A percentile compares a stretch with the other conserved stretches of the same genome.
Evolutionary conservation across 2,329 filamentous ascomycete species (phyloP).

Genomic region (Neopestalotiopsis rosae): DNA sequence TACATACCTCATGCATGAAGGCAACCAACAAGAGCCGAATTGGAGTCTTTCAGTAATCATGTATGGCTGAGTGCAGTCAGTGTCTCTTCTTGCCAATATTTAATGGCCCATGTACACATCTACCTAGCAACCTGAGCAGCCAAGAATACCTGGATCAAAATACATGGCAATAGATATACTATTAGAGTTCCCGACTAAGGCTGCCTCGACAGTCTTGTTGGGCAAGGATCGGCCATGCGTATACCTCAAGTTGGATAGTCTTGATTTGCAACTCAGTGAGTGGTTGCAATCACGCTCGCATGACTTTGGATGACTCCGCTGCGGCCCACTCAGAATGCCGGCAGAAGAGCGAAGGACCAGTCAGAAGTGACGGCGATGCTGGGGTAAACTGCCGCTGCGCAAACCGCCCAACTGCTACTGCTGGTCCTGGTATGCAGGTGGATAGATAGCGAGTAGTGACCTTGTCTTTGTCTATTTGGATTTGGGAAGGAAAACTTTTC

Average conservation of each 20-base stretch:
- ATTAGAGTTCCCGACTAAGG: neutral
- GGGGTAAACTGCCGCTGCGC: neutral
- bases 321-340: slow-evolving; percentile 10
- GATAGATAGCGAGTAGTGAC: neutral
- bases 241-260: slow-evolving; percentile 7
- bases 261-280: slow-evolving; percentile 14
- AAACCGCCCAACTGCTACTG: neutral
- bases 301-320: slow-evolving; percentile 20
- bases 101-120: too few species aligned
- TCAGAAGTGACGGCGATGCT: neutral
- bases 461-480: neutral
- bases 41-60: too few species aligned
- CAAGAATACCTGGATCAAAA: neutral
- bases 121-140: too few species aligned
- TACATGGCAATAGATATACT: neutral
- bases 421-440: neutral
- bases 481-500: too few species aligned
- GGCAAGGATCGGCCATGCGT: slow-evolving; percentile 22
- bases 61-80: too few species aligned
- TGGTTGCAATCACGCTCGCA: slow-evolving; percentile 14
- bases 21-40: too few species aligned
- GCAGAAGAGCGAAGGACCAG: neutral
- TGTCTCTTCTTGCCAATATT: too few species aligned
- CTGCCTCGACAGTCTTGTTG: neutral
- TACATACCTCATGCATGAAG: neutral